Base-by-base conservation (phyloP, 2,329 filamentous ascomycete species). In the Arthrobotrys sphaeroides region DNA sequence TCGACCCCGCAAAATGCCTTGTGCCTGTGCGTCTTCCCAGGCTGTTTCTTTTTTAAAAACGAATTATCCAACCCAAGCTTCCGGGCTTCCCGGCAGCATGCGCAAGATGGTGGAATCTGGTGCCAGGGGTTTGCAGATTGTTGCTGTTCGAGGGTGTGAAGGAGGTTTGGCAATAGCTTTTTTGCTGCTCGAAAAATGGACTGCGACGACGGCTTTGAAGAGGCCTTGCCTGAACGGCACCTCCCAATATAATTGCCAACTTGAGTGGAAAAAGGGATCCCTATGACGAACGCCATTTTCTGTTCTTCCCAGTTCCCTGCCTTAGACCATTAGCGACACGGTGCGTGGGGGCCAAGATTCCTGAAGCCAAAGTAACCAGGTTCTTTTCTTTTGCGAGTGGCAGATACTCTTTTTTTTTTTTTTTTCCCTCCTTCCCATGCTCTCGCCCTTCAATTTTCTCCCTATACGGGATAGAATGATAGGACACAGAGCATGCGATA, bases 1-100 rank as follows among this genome's bases (percentile, higher is more conserved):
- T 65, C 72, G 64, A 75, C 72, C 72, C 72, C 72, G 72, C 72
- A 75, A 75, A 75, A 69, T 69, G 72, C 64, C 70, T 65, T 59
- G 64, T 62, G 64, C 72, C 64, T 75, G 64, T 69, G 72, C 72
- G 72, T 75, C 47, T 60, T 57, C 38, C 72, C 57, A 74, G 70
- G 72, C 72, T 75, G 65, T 75, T 75, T 68, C 55, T 74, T 68
- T n/a, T 68, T 68, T 49, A 67, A 75, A 68, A 75, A 65, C 24
- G 31, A 69, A 59, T 53, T 65, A 65, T 47, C 49, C 40, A 75
- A 65, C 72, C 70, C 72, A 75, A 64, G 64, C 65, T 47, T 75
- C 72, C 72, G 72, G 65, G 55, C 72, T 75, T 75, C 72, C 72
- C 72, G 72, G 67, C 67, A 72, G 28, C 64, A 69, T 65, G 64